These are phyloP conservation scores for Nemania bipapillata DNA, from an alignment of 2,329 filamentous ascomycete species.

Conservation along the genomic window DNA sequence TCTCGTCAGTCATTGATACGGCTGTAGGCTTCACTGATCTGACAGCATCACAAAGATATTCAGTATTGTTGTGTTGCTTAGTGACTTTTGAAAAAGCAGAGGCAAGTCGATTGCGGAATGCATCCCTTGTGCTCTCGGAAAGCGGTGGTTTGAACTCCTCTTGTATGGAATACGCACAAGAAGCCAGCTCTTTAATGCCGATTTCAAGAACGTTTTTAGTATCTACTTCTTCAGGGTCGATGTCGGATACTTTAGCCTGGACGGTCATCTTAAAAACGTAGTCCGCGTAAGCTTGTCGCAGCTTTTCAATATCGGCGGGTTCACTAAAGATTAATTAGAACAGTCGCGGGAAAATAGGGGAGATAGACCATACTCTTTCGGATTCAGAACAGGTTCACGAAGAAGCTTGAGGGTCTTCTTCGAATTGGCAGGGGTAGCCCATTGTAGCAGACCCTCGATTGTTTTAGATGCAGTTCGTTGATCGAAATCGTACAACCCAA, in stretches of 20 bases:
- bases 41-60: slow-evolving; percentile 65
- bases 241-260: slow-evolving; percentile 50
- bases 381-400: slow-evolving; percentile 55
- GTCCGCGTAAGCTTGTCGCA: slow-evolving; percentile 63
- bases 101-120: slow-evolving; percentile 67
- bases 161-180: slow-evolving; percentile 65
- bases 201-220: slow-evolving; percentile 54
- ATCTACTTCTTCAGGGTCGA: slow-evolving; percentile 47
- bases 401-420: slow-evolving; percentile 63
- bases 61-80: slow-evolving; percentile 63
- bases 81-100: slow-evolving; percentile 69
- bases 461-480: slow-evolving; percentile 87
- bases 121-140: slow-evolving; percentile 64
- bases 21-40: slow-evolving; percentile 64
- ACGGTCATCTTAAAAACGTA: slow-evolving; percentile 66
- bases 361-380: slow-evolving; percentile 50
- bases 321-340: slow-evolving; percentile 49
- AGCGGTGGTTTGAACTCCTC: slow-evolving; percentile 57
- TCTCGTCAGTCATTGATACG: slow-evolving; percentile 66
- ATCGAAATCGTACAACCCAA: slow-evolving; percentile 83
- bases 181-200: slow-evolving; percentile 64
- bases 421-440: slow-evolving; percentile 67
- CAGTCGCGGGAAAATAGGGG: slow-evolving; percentile 40
- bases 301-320: slow-evolving; percentile 53
- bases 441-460: slow-evolving; percentile 76